phyloP scores from a whole-genome alignment of 2,329 filamentous ascomycete genomes.

The Albifimbria verrucaria region DNA sequence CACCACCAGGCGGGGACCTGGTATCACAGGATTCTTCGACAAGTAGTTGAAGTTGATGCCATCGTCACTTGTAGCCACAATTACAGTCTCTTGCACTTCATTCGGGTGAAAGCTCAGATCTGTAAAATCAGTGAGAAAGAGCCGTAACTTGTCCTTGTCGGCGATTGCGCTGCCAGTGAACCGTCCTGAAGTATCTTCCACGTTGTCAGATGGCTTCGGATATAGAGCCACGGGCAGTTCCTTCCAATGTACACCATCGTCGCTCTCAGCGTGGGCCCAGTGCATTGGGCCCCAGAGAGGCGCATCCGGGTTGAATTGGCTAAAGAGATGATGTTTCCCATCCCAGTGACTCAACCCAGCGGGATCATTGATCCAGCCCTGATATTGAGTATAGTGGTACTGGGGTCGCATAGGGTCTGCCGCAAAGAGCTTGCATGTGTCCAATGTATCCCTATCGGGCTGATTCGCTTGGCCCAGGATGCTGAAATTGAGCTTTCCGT shows the following conservation, averaged over 20 bases:
- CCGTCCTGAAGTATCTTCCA: conserved; percentile 15
- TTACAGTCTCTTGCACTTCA: conserved; percentile 15
- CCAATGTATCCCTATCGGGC: conserved; percentile 8
- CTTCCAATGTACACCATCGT: conserved; percentile 21
- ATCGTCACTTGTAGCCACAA: conserved; percentile 17
- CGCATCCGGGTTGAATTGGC: conserved; percentile 18
- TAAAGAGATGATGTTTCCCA: conserved; percentile 23
- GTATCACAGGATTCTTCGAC: conserved; percentile 13
- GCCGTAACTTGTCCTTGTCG: conserved; percentile 13
- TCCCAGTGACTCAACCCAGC: conserved; percentile 18
- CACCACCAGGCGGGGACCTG: conserved; percentile 11
- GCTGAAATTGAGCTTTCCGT: conserved; percentile 19
- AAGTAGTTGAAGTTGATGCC: conserved; percentile 15
- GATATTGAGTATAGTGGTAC: conserved; percentile 23
- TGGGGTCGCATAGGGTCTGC: conserved; percentile 20
- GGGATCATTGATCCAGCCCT: conserved; percentile 26
- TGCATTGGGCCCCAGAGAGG: conserved; percentile 22
- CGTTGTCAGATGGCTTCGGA: conserved; percentile 8
- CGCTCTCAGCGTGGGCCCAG: conserved; percentile 20
- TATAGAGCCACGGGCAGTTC: conserved; percentile 17
- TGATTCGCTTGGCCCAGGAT: conserved; percentile 25
- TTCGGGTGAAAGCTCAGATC: conserved; percentile 18
- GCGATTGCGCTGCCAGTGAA: conserved; percentile 21
- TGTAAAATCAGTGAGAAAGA: conserved; percentile 19
- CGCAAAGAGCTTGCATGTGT: conserved; percentile 17